Conservation (phyloP, 345 rosid species). For the Triadica sebifera region DNA sequence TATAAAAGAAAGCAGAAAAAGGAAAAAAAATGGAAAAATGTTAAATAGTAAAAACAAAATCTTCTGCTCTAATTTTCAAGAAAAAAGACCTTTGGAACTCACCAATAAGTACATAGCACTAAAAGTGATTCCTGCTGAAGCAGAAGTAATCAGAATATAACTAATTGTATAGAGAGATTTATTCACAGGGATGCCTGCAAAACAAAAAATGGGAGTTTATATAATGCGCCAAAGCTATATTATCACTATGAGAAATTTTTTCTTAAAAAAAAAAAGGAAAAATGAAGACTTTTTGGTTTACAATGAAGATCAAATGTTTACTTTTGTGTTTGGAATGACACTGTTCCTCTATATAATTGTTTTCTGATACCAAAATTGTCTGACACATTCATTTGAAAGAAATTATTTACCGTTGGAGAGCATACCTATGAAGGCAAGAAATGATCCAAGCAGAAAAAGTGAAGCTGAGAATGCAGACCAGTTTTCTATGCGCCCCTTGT, state of each 20-base stretch:
- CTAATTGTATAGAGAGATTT: conserved; percentile 41
- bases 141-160: conserved; percentile 46
- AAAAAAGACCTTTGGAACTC: conserved; percentile 7
- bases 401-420: neutral
- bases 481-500: conserved; percentile 31
- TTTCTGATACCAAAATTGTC: neutral
- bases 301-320: neutral
- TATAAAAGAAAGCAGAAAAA: conserved; percentile 7
- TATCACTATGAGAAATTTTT: neutral
- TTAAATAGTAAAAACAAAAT: neutral
- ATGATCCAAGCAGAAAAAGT: conserved; percentile 28
- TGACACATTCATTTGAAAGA: neutral
- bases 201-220: neutral
- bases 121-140: conserved; percentile 40
- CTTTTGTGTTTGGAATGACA: neutral
- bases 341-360: neutral
- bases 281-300: neutral
- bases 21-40: neutral
- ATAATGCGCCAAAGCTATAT: neutral
- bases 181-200: conserved; percentile 43
- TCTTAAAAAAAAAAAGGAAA: too few relatives aligned
- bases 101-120: conserved; percentile 42
- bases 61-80: neutral
- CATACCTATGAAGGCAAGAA: conserved; percentile 40
- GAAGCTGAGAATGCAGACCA: conserved; percentile 34